Evolutionary conservation across 371 early-diverging fungal species (phyloP).

Genomic region (Fennellomyces sp.): DNA sequence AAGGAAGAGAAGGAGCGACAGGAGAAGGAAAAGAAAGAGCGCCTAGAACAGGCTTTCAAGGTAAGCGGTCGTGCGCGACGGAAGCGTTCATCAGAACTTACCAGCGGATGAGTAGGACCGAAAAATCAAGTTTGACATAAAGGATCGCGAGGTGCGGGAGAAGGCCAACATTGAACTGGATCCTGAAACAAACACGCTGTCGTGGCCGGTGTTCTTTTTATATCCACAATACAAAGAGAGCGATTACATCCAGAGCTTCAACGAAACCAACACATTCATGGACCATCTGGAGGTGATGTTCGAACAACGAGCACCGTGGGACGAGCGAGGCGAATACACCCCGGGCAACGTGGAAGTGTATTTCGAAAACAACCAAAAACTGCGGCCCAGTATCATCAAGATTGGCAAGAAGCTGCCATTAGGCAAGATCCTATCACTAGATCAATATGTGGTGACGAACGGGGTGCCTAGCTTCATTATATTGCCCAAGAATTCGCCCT

Average conservation of each 20-base stretch:
- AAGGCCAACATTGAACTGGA: slow-evolving; percentile 69
- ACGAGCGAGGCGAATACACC: slow-evolving; percentile 66
- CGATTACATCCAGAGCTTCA: slow-evolving; percentile 86
- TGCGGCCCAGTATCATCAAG: slow-evolving; percentile 66
- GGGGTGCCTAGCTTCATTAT: slow-evolving; percentile 76
- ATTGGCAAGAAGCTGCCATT: slow-evolving; percentile 65
- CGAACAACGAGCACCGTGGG: slow-evolving; percentile 86
- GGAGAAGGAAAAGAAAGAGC: slow-evolving; percentile 51
- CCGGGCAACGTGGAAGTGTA: slow-evolving; percentile 77
- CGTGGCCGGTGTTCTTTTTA: slow-evolving; percentile 90
- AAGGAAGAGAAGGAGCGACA: slow-evolving; percentile 48
- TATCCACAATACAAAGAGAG: slow-evolving; percentile 94
- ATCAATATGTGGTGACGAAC: slow-evolving; percentile 65
- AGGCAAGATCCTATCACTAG: slow-evolving; percentile 53
- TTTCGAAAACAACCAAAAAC: slow-evolving; percentile 69
- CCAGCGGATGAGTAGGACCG: too few species aligned
- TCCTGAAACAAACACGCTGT: slow-evolving; percentile 61
- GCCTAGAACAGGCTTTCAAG: slow-evolving; percentile 49
- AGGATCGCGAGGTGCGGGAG: slow-evolving; percentile 44
- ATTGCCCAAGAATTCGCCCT: slow-evolving; percentile 59
- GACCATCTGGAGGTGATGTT: slow-evolving; percentile 90
- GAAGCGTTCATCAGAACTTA: neutral
- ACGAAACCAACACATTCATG: slow-evolving; percentile 81
- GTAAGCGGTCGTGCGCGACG: slow-evolving; percentile 31
- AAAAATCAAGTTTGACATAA: slow-evolving; percentile 54